Evolutionary conservation across 164 flowering plant species (phyloP), one percentile per base, ranked within the genome.

Genomic region (Dillenia suffruticosa): DNA sequence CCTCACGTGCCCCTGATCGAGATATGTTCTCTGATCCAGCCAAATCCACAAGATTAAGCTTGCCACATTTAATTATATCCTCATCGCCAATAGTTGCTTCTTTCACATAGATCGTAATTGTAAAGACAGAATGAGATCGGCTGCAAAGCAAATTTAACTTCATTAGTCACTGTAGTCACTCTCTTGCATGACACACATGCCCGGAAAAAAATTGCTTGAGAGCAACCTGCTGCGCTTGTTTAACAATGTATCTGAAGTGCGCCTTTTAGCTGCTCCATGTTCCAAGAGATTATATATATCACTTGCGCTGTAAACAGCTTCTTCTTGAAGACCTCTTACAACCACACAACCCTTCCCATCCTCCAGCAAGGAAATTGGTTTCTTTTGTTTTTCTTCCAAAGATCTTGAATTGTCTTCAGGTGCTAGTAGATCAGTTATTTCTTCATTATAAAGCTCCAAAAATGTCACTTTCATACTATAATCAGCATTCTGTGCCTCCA

Each of bases 1-100:
- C 90, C 81, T 83, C 90, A 49, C 88, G 66, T 40, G 80, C 81
- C 24, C 90, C 88, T 13, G 86, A 83, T 22, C 90, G 90, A 13
- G 81, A 77, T 49, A 80, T 77, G 62, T 85, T 85, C 64, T 85
- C 88, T n/a, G 88, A 81, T 59, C 90, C 90, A 49, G 90, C 90
- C 56, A 85, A 70, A 68, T 85, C 86, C 62, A 85, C 87, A 54
- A 83, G 81, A 70, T 85, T 85, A 60, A 85, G 78, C 68, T 85
- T 85, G 43, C 90, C 87, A 65, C 86, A 81, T 70, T 83, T 85
- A n/a, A 85, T 78, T 47, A 85, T 69, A 44, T 85, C 88, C 66
- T 83, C 85, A 24, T 77, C 80, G 51, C 83, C 90, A 44, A 78
- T 62, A 12, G 76, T 69, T 19, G 78, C 69, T 72, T 85, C 87